Evolutionary conservation across 805 yeast genomes (phyloP).

Genomic region (Hanseniaspora vineae): DNA sequence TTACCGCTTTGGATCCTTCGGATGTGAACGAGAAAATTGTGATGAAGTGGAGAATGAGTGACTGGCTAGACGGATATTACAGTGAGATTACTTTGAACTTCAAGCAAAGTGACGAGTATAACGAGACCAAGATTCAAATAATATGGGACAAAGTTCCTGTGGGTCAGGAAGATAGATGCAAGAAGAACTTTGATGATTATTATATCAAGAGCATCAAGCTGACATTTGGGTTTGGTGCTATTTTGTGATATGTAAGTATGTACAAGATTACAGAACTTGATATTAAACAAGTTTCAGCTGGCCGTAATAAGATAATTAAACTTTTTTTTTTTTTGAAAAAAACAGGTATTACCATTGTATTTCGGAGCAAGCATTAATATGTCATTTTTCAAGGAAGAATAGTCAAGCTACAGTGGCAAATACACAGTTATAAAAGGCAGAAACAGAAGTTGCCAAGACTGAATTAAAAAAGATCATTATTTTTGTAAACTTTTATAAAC

Average conservation of each 20-base stretch:
- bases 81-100: constrained; percentile 57
- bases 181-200: constrained; percentile 75
- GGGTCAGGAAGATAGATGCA: constrained; percentile 86
- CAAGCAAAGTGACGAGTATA: constrained; percentile 51
- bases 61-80: constrained; percentile 79
- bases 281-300: too few relatives aligned
- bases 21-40: constrained; percentile 46
- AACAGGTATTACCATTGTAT: too few relatives aligned
- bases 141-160: constrained; percentile 82
- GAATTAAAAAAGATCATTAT: too few relatives aligned
- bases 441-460: too few relatives aligned
- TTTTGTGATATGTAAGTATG: constrained; percentile 24
- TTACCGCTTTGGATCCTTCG: constrained; percentile 31
- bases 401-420: too few relatives aligned
- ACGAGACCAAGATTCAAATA: constrained; percentile 73
- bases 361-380: too few relatives aligned
- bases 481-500: too few relatives aligned
- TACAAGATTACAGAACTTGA: too few relatives aligned
- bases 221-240: constrained; percentile 94
- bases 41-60: constrained; percentile 76
- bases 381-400: too few relatives aligned
- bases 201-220: constrained; percentile 81
- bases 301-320: too few relatives aligned
- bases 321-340: too few relatives aligned
- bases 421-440: too few relatives aligned